These are phyloP conservation scores for Ophiosphaerella herpotricha DNA, from an alignment of 2,329 filamentous ascomycete genomes.

Conservation along the genomic window DNA sequence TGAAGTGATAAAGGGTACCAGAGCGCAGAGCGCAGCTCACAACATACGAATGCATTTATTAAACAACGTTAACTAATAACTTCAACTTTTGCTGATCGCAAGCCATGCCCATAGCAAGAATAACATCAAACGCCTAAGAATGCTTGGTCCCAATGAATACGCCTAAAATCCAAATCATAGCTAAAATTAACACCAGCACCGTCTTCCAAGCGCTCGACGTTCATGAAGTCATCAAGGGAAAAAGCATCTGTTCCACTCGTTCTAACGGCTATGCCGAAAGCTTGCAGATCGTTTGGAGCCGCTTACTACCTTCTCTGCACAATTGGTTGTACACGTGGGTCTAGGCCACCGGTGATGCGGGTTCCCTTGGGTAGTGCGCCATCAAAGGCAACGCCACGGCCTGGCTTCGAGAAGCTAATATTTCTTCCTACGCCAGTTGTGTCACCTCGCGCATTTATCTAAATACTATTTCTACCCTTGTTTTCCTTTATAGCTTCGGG, in stretches of 20 bases:
- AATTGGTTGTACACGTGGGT: slow-evolving; percentile 18
- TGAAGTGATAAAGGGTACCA: too few relatives aligned
- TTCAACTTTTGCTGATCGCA: too few relatives aligned
- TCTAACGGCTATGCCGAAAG: slow-evolving; percentile 16
- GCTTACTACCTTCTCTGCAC: slow-evolving; percentile 9
- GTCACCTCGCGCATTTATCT: slow-evolving; percentile 55
- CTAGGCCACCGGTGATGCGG: slow-evolving; percentile 47
- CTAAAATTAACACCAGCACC: slow-evolving; percentile 22
- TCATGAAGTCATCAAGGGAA: slow-evolving; percentile 49
- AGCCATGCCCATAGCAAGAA: too few relatives aligned
- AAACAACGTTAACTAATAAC: too few relatives aligned
- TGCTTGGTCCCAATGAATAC: too few relatives aligned
- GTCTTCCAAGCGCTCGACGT: slow-evolving; percentile 45
- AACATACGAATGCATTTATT: too few relatives aligned
- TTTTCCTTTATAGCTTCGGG: slow-evolving; percentile 44
- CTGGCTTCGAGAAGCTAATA: slow-evolving; percentile 33
- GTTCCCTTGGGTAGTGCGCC: slow-evolving; percentile 45
- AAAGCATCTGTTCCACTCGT: slow-evolving; percentile 12
- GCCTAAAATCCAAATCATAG: slow-evolving; percentile 4
- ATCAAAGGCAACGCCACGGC: slow-evolving; percentile 50
- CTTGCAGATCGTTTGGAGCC: slow-evolving; percentile 7
- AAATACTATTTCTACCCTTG: slow-evolving; percentile 49
- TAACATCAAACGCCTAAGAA: too few relatives aligned
- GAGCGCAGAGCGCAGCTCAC: too few relatives aligned
- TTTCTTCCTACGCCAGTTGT: slow-evolving; percentile 29